Conservation (phyloP, 2,329 filamentous ascomycete genomes). For the Calonectria multiphialidica region DNA sequence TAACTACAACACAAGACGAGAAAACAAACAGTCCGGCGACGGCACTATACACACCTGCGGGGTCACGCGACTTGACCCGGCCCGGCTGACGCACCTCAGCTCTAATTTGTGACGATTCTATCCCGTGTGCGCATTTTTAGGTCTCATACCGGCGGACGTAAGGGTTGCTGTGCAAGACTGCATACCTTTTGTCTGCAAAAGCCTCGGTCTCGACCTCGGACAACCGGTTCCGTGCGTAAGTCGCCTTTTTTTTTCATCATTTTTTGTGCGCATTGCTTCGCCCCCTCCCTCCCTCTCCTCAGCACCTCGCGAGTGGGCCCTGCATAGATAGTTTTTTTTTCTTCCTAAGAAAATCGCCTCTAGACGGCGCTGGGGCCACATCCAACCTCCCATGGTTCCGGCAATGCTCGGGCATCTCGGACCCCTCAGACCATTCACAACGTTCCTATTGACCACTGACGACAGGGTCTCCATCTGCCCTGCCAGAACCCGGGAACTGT, state of each 20-base stretch:
- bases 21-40: neutral
- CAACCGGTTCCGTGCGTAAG: neutral
- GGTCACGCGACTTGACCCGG: conserved; percentile 21
- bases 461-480: neutral
- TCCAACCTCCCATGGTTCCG: conserved; percentile 4
- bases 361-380: conserved; percentile 1
- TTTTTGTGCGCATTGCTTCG: neutral
- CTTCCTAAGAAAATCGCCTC: neutral
- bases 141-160: neutral
- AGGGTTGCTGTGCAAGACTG: neutral
- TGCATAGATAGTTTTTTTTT: neutral
- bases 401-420: neutral
- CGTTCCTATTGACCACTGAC: conserved; percentile 9
- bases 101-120: conserved; percentile 6
- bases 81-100: conserved; percentile 12
- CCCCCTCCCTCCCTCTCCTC: neutral
- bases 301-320: conserved; percentile 9
- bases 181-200: neutral
- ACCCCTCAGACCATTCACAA: conserved; percentile 14
- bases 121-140: conserved; percentile 7
- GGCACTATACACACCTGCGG: neutral
- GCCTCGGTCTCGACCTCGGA: conserved; percentile 15
- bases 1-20: conserved; percentile 5
- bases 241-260: neutral
- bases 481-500: neutral